Evolutionary conservation across 192 early-diverging fungal genomes (phyloP), one percentile per base, ranked within the genome.

Genomic region (Podila minutissima): DNA sequence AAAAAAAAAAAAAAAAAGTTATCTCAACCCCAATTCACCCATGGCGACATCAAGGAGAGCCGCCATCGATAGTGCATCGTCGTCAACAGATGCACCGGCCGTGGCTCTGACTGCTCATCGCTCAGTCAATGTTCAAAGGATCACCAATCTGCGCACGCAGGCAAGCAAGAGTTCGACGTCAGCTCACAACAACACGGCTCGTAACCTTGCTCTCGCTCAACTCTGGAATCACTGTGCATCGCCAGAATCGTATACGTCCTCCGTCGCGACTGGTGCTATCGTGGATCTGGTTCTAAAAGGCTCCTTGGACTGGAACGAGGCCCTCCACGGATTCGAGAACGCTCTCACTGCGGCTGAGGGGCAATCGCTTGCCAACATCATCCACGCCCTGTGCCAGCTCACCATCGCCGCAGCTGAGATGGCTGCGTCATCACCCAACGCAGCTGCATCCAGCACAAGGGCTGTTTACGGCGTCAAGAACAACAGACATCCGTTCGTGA

Each of bases 191-290:
- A 71, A 57, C 33, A 72, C 29, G 20, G 29, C 59, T 22, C 64
- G 71, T 2, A 67, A 62, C 46, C 46, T 73, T 17, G 66, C 62
- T 13, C 77, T 81, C n/a, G 71, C 71, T 13, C 77, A 72, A 50
- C 67, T 81, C 19, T 81, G 77, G 77, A 64, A 58, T 22, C 77
- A 73, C 50, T 72, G 71, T n/a, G 71, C 71, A 22, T 81, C 77
- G 5, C 31, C 62, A 33, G 32, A 62, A 9, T 64, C 77, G 2
- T 71, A 60, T 53, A 81, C 66, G 5, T 81, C 77, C 5, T 81
- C 77, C 6, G 66, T 73, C 3, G 77, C 77, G 4, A 63, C 55
- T 8, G 62, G 28, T 22, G 69, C 66, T 10, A 73, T 81, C n/a
- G 48, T 73, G 12, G 71, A 73, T 33, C 41, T 81, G 22, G 71